Evolutionary conservation across 441 rosid genomes (phyloP).

Genomic region (Pelargonium fulgidum): DNA sequence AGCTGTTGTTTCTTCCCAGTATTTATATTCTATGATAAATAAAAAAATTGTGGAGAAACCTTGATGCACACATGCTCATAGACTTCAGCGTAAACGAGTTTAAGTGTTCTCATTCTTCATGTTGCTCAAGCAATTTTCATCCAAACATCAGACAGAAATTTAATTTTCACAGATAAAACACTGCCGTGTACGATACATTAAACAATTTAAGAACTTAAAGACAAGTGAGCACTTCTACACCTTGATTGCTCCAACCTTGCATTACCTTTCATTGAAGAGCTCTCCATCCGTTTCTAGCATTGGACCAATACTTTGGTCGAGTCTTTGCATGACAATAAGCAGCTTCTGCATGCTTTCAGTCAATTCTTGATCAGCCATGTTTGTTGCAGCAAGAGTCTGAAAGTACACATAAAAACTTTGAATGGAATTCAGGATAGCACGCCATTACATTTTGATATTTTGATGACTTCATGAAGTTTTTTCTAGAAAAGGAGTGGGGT

Average conservation of each 20-base stretch:
- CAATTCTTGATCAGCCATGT: constrained; percentile 77
- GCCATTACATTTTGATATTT: not conserved
- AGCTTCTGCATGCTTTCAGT: constrained; percentile 90
- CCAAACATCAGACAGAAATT: not conserved
- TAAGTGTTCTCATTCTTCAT: not conserved
- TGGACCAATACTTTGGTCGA: constrained; percentile 79
- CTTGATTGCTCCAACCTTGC: not conserved
- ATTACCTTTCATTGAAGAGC: constrained; percentile 74
- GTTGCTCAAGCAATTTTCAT: not conserved
- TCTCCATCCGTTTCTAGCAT: constrained; percentile 87
- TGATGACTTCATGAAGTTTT: not conserved
- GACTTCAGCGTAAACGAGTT: too few relatives aligned
- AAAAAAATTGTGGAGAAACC: too few relatives aligned
- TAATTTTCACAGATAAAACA: not conserved
- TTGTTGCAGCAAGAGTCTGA: constrained; percentile 89
- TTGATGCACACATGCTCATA: not conserved
- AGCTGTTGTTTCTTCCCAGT: too few relatives aligned
- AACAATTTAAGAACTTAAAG: not conserved
- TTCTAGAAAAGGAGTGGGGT: too few relatives aligned
- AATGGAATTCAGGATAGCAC: not conserved
- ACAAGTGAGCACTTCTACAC: not conserved
- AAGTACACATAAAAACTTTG: constrained; percentile 20
- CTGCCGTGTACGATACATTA: not conserved
- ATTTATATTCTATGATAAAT: too few relatives aligned
- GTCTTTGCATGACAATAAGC: constrained; percentile 88